Conservation (phyloP, 2,329 filamentous ascomycete species). For the Lojkania enalia region DNA sequence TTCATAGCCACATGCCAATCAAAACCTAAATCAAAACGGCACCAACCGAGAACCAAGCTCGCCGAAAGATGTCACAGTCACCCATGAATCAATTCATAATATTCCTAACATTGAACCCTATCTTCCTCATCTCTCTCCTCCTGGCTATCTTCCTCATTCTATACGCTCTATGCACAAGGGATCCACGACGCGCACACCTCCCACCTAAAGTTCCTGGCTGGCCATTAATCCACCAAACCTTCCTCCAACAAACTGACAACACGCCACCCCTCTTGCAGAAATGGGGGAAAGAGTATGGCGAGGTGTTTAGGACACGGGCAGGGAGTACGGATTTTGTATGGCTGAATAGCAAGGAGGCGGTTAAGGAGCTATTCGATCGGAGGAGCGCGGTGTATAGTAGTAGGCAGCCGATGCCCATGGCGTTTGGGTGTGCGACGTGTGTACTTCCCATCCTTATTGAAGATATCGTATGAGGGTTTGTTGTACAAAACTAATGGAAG, state of each 20-base stretch:
- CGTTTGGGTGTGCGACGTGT: slow-evolving; percentile 14
- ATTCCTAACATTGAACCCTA: too few species aligned
- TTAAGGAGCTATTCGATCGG: slow-evolving; percentile 17
- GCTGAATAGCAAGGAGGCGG: slow-evolving; percentile 12
- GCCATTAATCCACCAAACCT: slow-evolving; percentile 15
- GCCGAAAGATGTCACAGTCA: too few species aligned
- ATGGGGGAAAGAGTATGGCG: slow-evolving; percentile 13
- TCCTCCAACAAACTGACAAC: slow-evolving; percentile 9
- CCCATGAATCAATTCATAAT: too few species aligned
- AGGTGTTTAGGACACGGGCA: slow-evolving; percentile 13
- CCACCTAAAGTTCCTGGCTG: slow-evolving; percentile 11
- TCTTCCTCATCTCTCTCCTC: too few species aligned
- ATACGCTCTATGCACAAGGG: slow-evolving; percentile 1
- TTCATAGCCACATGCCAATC: too few species aligned
- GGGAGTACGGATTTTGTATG: slow-evolving; percentile 16
- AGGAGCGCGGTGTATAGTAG: slow-evolving; percentile 12
- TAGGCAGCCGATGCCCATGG: slow-evolving; percentile 15
- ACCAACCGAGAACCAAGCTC: too few species aligned
- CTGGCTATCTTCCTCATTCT: background rate
- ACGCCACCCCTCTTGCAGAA: slow-evolving; percentile 8
- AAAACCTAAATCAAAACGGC: too few species aligned
- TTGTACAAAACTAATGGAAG: background rate
- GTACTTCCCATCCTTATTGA: background rate
- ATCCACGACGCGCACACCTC: slow-evolving; percentile 5
- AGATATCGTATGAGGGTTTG: too few species aligned